Evolutionary conservation across 1,139 yeast species (phyloP).

Genomic region (Trichomonascaceae sp.): DNA sequence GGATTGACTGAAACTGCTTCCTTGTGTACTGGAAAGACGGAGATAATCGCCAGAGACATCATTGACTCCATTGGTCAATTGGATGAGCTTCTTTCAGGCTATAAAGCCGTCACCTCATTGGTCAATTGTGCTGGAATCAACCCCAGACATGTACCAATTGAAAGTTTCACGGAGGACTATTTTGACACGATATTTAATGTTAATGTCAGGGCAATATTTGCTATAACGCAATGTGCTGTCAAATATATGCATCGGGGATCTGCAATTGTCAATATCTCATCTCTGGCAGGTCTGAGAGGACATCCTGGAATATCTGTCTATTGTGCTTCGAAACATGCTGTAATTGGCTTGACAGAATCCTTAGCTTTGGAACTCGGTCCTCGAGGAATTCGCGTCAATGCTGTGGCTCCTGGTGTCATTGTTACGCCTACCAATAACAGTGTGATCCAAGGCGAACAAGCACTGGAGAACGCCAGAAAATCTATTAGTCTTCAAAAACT

Average conservation of each 20-base stretch:
- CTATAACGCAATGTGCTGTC: neutral
- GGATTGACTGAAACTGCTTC: neutral
- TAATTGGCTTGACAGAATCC: neutral
- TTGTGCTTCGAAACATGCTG: neutral
- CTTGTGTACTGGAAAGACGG: neutral
- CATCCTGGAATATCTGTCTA: neutral
- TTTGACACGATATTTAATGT: neutral
- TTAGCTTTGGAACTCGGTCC: constrained; percentile 83
- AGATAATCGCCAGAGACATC: neutral
- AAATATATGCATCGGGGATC: neutral
- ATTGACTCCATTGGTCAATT: neutral
- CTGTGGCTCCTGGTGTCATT: constrained; percentile 70
- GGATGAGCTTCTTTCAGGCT: neutral
- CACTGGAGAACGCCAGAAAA: neutral
- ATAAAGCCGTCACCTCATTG: neutral
- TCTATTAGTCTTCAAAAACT: neutral
- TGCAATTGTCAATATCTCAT: neutral
- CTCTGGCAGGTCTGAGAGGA: neutral
- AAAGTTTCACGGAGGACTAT: neutral
- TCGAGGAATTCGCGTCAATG: constrained; percentile 69
- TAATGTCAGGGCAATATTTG: neutral
- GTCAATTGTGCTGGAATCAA: neutral
- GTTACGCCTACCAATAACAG: neutral
- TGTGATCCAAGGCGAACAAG: neutral
- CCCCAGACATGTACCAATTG: neutral